These are phyloP conservation scores for Sporobolus alterniflorus DNA, from an alignment of 202 grass and related monocot genomes.

Conservation along the genomic window DNA sequence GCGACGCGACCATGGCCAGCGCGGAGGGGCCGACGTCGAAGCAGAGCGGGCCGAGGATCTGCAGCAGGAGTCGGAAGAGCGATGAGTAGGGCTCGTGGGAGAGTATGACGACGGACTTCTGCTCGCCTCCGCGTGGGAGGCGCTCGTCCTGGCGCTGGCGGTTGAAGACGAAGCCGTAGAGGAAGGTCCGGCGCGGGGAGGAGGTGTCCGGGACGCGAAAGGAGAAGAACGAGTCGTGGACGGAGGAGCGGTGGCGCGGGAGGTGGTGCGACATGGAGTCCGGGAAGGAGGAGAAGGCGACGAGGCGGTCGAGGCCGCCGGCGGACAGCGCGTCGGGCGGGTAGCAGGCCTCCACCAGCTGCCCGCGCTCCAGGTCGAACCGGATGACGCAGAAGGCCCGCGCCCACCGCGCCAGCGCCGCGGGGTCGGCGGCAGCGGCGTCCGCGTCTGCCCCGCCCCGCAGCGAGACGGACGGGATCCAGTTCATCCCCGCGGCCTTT, in stretches of 20 bases:
- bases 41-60: conserved; percentile 97
- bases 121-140: conserved; percentile 91
- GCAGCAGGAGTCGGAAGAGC: conserved; percentile 81
- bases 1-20: conserved; percentile 79
- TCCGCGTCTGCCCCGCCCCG: conserved; percentile 44
- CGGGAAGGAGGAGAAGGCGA: conserved; percentile 97
- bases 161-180: conserved; percentile 98
- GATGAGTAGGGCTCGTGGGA: conserved; percentile 77
- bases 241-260: conserved; percentile 85
- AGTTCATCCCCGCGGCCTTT: conserved; percentile 44
- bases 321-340: conserved; percentile 67
- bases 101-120: conserved; percentile 94
- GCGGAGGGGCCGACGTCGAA: conserved; percentile 89
- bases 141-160: conserved; percentile 96
- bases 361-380: conserved; percentile 97
- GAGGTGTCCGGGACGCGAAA: conserved; percentile 75
- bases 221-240: conserved; percentile 97
- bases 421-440: conserved; percentile 34
- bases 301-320: conserved; percentile 73
- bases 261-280: conserved; percentile 99
- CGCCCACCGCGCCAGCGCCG: conserved; percentile 72
- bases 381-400: conserved; percentile 89
- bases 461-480: conserved; percentile 67
- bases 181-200: conserved; percentile 41
- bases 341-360: conserved; percentile 82